A percentile compares a stretch with the other conserved stretches of the same genome.
These are phyloP conservation scores for Sporobolus alterniflorus DNA, from an alignment of 202 grass and related monocot species.

Conservation along the genomic window DNA sequence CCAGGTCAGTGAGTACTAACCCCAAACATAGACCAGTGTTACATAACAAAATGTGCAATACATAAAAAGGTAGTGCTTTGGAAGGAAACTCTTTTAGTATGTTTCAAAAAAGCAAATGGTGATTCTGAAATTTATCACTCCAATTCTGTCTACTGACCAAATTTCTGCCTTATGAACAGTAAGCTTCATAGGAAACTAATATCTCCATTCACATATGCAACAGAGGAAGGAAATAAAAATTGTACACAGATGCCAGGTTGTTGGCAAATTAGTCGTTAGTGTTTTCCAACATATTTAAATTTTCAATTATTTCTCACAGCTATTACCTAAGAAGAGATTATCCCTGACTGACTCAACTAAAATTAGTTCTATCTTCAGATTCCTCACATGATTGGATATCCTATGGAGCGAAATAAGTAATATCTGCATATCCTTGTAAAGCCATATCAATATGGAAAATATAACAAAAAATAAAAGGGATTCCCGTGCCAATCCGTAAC, in stretches of 20 bases:
- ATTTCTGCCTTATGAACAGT: neutral
- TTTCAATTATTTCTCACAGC: neutral
- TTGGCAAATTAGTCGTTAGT: neutral
- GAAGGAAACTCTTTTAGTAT: neutral
- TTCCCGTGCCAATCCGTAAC: conserved; percentile 32
- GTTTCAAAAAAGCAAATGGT: neutral
- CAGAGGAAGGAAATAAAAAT: neutral
- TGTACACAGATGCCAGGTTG: neutral
- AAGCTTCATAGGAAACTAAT: neutral
- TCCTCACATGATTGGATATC: conserved; percentile 18
- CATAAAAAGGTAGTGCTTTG: neutral
- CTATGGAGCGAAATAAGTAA: conserved; percentile 8
- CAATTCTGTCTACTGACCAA: neutral
- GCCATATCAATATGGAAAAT: conserved; percentile 4
- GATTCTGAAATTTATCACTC: neutral
- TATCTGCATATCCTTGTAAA: conserved; percentile 11
- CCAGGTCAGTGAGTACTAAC: neutral
- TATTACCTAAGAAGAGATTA: neutral
- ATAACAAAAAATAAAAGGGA: conserved; percentile 19
- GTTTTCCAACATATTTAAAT: conserved; percentile 8
- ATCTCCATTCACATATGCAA: conserved; percentile 22
- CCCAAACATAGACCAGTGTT: neutral
- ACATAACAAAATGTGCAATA: neutral
- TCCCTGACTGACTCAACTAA: neutral
- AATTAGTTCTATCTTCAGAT: conserved; percentile 34